Evolutionary conservation across 805 yeast species (phyloP).

Genomic region (Starmera caribaea): DNA sequence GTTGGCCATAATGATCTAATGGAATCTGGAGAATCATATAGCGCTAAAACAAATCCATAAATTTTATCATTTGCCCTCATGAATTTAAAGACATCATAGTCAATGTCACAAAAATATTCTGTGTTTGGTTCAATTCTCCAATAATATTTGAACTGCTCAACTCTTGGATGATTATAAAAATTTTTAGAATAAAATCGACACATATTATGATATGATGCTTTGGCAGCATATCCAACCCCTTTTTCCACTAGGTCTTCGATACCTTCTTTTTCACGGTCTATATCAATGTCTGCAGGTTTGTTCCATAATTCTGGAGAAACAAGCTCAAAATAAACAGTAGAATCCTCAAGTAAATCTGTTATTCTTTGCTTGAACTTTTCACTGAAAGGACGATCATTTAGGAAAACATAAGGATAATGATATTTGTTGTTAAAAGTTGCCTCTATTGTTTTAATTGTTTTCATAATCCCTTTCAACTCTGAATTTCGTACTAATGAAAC

Average conservation of each 20-base stretch:
- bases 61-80: conserved; percentile 57
- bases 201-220: conserved; percentile 70
- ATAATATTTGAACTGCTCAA: conserved; percentile 55
- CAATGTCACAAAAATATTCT: conserved; percentile 53
- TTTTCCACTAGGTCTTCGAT: conserved; percentile 30
- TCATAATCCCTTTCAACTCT: conserved; percentile 39
- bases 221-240: conserved; percentile 50
- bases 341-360: conserved; percentile 23
- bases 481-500: conserved; percentile 62
- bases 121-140: conserved; percentile 81
- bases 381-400: conserved; percentile 62
- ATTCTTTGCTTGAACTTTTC: conserved; percentile 43
- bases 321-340: conserved; percentile 36
- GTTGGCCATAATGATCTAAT: conserved; percentile 59
- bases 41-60: conserved; percentile 63
- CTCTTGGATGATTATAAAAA: conserved; percentile 54
- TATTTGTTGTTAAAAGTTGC: conserved; percentile 56
- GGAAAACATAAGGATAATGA: conserved; percentile 71
- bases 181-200: conserved; percentile 66
- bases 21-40: conserved; percentile 63
- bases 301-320: conserved; percentile 43
- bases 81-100: conserved; percentile 71
- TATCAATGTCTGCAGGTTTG: conserved; percentile 49
- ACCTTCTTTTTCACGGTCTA: conserved; percentile 28
- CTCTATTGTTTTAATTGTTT: conserved; percentile 55